Percentiles rank a stretch among this genome's conserved stretches.
Evolutionary conservation across 768 basidiomycete species (phyloP).

Genomic region (Boletales sp.): DNA sequence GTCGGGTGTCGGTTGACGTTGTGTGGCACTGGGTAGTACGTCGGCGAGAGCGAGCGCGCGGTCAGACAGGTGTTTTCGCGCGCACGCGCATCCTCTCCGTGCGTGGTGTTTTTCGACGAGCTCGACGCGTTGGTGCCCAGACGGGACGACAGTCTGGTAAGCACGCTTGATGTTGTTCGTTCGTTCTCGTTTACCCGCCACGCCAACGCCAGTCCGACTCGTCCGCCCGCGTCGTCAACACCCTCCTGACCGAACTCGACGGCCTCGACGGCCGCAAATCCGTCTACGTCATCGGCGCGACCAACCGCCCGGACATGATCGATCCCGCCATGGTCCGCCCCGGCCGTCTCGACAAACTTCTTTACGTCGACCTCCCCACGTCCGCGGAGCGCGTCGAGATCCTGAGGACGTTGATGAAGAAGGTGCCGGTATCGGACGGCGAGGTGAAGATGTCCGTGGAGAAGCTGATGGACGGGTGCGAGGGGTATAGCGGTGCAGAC

Average conservation of each 20-base stretch:
- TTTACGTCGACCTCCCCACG: conserved; percentile 87
- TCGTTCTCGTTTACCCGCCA: not conserved
- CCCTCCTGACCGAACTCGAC: conserved; percentile 89
- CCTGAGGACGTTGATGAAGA: conserved; percentile 66
- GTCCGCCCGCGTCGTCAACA: conserved; percentile 87
- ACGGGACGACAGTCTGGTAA: conserved; percentile 82
- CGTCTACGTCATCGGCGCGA: conserved; percentile 93
- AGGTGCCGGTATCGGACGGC: conserved; percentile 57
- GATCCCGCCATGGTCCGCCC: conserved; percentile 99
- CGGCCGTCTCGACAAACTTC: conserved; percentile 87
- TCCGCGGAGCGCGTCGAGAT: conserved; percentile 79
- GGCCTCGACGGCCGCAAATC: conserved; percentile 83
- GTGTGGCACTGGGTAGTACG: conserved; percentile 57
- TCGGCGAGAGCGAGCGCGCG: conserved; percentile 94
- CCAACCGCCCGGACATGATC: conserved; percentile 95
- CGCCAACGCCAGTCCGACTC: conserved; percentile 64
- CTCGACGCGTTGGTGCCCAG: conserved; percentile 89
- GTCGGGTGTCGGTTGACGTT: not conserved
- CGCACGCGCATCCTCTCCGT: conserved; percentile 90
- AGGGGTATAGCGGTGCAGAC: conserved; percentile 92
- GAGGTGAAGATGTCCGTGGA: conserved; percentile 29
- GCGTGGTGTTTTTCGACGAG: conserved; percentile 95
- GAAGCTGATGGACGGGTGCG: conserved; percentile 60
- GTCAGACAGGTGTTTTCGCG: conserved; percentile 93
- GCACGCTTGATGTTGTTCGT: conserved; percentile 15